Evolutionary conservation across 805 yeast species (phyloP).

Genomic region (Saccharomycopsis fibuligera): DNA sequence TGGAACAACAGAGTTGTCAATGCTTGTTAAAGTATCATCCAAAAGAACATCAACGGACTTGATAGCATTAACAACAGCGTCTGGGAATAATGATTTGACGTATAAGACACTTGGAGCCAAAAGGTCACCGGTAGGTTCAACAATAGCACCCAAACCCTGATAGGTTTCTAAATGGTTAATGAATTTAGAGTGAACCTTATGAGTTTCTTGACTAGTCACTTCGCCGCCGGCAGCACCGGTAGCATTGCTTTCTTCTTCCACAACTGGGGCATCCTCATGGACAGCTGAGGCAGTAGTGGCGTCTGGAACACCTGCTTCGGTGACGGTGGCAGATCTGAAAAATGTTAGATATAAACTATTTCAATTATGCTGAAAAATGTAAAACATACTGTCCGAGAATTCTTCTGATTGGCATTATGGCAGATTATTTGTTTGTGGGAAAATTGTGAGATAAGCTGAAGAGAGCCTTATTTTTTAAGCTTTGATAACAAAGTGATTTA

Average conservation of each 20-base stretch:
- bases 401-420: constrained; percentile 20
- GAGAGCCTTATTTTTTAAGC: too few species aligned
- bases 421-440: too few species aligned
- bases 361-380: neutral
- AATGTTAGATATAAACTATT: neutral
- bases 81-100: constrained; percentile 9
- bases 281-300: neutral
- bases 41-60: constrained; percentile 11
- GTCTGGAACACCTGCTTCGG: neutral
- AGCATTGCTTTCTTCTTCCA: neutral
- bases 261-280: neutral
- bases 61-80: constrained; percentile 6
- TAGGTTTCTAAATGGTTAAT: constrained; percentile 12
- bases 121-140: constrained; percentile 12
- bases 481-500: too few species aligned
- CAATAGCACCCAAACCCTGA: constrained; percentile 12
- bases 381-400: constrained; percentile 16
- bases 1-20: constrained; percentile 10
- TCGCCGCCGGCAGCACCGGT: neutral
- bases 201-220: neutral
- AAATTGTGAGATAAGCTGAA: too few species aligned
- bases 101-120: constrained; percentile 16
- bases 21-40: constrained; percentile 5
- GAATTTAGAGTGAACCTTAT: constrained; percentile 13
- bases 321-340: neutral